These are phyloP conservation scores for Ploettnerulaceae sp. DNA, from an alignment of 2,329 filamentous ascomycete genomes.

Conservation along the genomic window DNA sequence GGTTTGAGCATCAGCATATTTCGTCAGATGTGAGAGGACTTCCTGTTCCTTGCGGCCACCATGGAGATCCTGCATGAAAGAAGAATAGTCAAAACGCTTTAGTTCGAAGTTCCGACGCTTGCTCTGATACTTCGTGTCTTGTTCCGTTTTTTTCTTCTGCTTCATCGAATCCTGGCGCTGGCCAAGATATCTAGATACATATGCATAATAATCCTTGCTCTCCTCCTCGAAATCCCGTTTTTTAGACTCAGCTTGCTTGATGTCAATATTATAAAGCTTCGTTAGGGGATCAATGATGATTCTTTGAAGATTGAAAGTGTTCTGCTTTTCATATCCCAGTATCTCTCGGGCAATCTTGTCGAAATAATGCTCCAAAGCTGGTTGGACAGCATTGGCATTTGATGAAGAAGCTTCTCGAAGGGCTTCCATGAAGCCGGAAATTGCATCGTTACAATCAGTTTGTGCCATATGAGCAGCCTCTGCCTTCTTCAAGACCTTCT, in stretches of 20 bases:
- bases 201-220: constrained; percentile 96
- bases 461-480: constrained; percentile 81
- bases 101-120: constrained; percentile 94
- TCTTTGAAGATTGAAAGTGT: constrained; percentile 78
- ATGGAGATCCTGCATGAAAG: constrained; percentile 98
- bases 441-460: constrained; percentile 77
- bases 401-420: constrained; percentile 82
- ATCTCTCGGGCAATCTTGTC: constrained; percentile 95
- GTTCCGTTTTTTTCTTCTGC: constrained; percentile 92
- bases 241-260: constrained; percentile 95
- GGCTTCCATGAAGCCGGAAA: constrained; percentile 76
- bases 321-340: constrained; percentile 77
- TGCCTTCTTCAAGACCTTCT: constrained; percentile 91
- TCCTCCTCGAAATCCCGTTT: constrained; percentile 98
- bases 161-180: constrained; percentile 94
- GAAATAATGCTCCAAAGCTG: constrained; percentile 95
- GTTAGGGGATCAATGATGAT: constrained; percentile 92
- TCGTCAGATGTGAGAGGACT: constrained; percentile 88
- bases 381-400: constrained; percentile 94
- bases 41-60: constrained; percentile 98
- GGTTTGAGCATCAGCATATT: constrained; percentile 87
- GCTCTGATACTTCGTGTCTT: constrained; percentile 91
- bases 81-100: constrained; percentile 97
- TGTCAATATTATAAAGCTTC: constrained; percentile 89
- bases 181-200: constrained; percentile 91